phyloP scores from a whole-genome alignment of 78 protist species.

The Ministeria vibrans region DNA sequence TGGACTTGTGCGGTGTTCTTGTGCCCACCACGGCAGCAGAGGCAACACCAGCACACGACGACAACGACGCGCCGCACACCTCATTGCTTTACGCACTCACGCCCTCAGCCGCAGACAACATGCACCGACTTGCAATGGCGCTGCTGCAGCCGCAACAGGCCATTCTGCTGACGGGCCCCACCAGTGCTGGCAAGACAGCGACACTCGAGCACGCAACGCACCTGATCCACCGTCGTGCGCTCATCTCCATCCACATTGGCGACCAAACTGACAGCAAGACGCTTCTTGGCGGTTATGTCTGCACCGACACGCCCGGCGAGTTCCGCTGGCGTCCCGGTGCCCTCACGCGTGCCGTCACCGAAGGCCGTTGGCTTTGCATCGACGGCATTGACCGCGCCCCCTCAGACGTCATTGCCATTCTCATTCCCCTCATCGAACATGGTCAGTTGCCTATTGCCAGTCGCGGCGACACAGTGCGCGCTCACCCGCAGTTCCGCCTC shows the following conservation, averaged over 20 bases:
- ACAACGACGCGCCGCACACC: background rate
- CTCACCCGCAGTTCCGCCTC: conserved; percentile 80
- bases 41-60: background rate
- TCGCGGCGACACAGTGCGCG: conserved; percentile 65
- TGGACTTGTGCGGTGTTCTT: conserved; percentile 9
- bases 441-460: conserved; percentile 61
- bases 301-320: conserved; percentile 86
- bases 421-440: conserved; percentile 71
- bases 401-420: conserved; percentile 63
- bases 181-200: conserved; percentile 87
- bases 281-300: conserved; percentile 85
- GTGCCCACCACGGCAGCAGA: background rate
- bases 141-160: conserved; percentile 58
- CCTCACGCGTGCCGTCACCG: conserved; percentile 60
- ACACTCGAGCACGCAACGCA: conserved; percentile 61
- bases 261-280: conserved; percentile 85
- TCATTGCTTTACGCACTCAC: conserved; percentile 13
- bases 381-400: conserved; percentile 93
- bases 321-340: conserved; percentile 92
- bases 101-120: conserved; percentile 45
- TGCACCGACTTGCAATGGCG: conserved; percentile 63
- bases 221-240: background rate
- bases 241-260: conserved; percentile 80
- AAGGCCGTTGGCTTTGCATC: conserved; percentile 90
- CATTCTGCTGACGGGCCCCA: conserved; percentile 74